Evolutionary conservation across 306 rosid species (phyloP).

Genomic region (Cucumis melo): DNA sequence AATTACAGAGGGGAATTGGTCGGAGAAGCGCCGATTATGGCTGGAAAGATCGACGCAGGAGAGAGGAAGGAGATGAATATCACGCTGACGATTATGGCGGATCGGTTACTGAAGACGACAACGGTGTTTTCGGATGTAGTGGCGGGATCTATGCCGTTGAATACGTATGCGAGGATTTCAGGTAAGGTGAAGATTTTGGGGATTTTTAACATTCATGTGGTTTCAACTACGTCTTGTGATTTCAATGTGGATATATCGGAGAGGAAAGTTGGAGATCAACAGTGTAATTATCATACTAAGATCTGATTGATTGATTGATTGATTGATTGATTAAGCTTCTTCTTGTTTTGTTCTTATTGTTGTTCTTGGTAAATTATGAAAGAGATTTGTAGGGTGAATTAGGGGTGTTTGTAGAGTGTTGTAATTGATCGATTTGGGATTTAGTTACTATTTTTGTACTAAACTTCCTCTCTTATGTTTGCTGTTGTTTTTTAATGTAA

Average conservation of each 20-base stretch:
- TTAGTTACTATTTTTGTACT: background rate
- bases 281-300: constrained; percentile 26
- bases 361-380: background rate
- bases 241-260: constrained; percentile 13
- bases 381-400: background rate
- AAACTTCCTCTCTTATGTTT: background rate
- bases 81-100: constrained; percentile 42
- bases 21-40: constrained; percentile 36
- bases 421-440: background rate
- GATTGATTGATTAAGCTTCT: background rate
- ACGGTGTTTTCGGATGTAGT: constrained; percentile 16
- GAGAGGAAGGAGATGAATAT: constrained; percentile 23
- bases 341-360: background rate
- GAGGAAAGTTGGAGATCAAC: constrained; percentile 4
- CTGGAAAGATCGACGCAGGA: constrained; percentile 18
- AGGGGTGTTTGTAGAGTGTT: background rate
- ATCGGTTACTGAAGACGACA: constrained; percentile 23
- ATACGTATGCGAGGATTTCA: constrained; percentile 11
- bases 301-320: constrained; percentile 14
- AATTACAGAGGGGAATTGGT: constrained; percentile 41
- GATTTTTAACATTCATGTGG: constrained; percentile 23
- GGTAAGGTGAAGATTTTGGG: constrained; percentile 35
- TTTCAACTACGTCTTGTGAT: constrained; percentile 38
- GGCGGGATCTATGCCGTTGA: constrained; percentile 32
- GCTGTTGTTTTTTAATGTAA: background rate